Evolutionary conservation across 495 filamentous ascomycete genomes (phyloP).

Genomic region (Apodospora peruviana): DNA sequence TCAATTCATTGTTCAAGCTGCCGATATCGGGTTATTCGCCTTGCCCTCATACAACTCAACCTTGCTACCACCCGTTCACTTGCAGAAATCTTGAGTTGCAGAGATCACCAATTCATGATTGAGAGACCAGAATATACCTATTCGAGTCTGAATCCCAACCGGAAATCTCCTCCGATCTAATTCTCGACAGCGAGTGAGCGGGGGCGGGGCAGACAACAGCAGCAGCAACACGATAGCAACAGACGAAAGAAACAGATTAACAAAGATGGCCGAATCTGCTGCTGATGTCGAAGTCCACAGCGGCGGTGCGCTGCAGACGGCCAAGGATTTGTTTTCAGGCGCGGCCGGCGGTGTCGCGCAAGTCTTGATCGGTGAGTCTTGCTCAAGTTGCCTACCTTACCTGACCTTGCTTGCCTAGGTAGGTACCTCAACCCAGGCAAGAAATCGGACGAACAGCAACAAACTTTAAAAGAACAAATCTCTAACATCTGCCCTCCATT

Average conservation of each 20-base stretch:
- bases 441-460: not conserved
- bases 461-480: slow-evolving; percentile 1
- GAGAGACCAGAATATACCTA: too few species aligned
- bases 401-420: not conserved
- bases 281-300: slow-evolving; percentile 31
- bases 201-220: not conserved
- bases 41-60: too few species aligned
- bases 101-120: too few species aligned
- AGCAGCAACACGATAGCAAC: not conserved
- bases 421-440: not conserved
- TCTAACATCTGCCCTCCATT: not conserved
- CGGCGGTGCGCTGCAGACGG: slow-evolving; percentile 44
- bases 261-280: slow-evolving; percentile 36
- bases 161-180: too few species aligned
- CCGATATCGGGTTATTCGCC: too few species aligned
- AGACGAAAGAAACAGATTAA: not conserved
- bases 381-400: not conserved
- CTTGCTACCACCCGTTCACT: too few species aligned
- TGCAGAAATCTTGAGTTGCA: too few species aligned
- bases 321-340: slow-evolving; percentile 89
- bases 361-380: slow-evolving; percentile 81
- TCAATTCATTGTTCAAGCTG: too few species aligned
- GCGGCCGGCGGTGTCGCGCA: slow-evolving; percentile 91
- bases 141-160: too few species aligned
- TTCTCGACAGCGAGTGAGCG: too few species aligned